Conservation (phyloP, 2,329 filamentous ascomycete species). For the Colletotrichum sp. region DNA sequence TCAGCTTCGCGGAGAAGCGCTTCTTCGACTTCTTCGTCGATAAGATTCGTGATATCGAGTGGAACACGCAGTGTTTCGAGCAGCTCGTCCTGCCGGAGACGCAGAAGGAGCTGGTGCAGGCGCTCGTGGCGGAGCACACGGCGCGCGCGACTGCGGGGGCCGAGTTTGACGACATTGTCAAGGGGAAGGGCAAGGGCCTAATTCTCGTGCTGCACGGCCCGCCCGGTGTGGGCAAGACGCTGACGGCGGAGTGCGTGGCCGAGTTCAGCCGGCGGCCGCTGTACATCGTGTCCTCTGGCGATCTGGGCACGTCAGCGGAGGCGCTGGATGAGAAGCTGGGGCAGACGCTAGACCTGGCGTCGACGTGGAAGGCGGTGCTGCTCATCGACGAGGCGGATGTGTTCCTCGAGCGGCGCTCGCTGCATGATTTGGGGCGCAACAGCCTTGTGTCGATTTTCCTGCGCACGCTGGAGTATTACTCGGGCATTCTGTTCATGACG, state of each 20-base stretch:
- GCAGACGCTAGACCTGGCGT: constrained; percentile 82
- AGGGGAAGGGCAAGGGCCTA: constrained; percentile 45
- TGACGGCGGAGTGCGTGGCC: constrained; percentile 54
- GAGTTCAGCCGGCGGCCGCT: constrained; percentile 54
- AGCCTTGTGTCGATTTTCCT: constrained; percentile 76
- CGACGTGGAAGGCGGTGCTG: constrained; percentile 84
- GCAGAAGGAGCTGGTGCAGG: constrained; percentile 55
- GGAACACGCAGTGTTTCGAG: constrained; percentile 53
- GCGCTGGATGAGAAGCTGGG: constrained; percentile 73
- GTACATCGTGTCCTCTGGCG: constrained; percentile 65
- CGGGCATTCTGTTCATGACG: constrained; percentile 55
- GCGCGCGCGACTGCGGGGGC: constrained; percentile 63
- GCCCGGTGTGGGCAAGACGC: constrained; percentile 56
- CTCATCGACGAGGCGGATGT: constrained; percentile 88
- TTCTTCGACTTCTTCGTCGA: constrained; percentile 57
- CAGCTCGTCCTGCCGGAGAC: constrained; percentile 52
- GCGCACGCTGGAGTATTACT: constrained; percentile 56
- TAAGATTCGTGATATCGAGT: constrained; percentile 47
- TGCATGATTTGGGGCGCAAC: constrained; percentile 85
- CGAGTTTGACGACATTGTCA: constrained; percentile 56
- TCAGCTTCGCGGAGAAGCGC: constrained; percentile 49
- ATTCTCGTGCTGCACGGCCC: constrained; percentile 54
- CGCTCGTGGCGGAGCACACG: constrained; percentile 64
- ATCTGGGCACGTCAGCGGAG: constrained; percentile 70
- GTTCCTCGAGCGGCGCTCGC: constrained; percentile 82